Evolutionary conservation across 1,284 basidiomycete genomes (phyloP).

Genomic region (Sporisorium exsertum): DNA sequence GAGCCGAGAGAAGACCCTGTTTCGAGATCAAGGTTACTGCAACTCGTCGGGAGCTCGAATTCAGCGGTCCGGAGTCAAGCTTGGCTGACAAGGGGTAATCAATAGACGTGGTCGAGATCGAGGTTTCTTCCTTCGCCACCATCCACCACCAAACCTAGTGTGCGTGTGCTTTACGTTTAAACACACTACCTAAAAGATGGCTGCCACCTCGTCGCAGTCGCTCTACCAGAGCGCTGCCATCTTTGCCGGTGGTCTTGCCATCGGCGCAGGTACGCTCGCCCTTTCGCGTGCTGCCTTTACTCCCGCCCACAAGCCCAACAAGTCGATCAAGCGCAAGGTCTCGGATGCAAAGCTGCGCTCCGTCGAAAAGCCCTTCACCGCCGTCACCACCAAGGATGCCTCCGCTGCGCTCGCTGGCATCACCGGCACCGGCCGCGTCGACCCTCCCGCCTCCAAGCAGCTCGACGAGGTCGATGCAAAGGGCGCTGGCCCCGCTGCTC

Average conservation of each 20-base stretch:
- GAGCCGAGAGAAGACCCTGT: conserved; percentile 2
- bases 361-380: conserved; percentile 11
- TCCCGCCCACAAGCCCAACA: conserved; percentile 59
- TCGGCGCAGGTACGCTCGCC: conserved; percentile 62
- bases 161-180: conserved; percentile 3
- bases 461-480: conserved; percentile 56
- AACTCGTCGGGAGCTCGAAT: neutral
- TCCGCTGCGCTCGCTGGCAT: conserved; percentile 21
- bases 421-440: conserved; percentile 33
- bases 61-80: neutral
- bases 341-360: conserved; percentile 48
- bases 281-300: conserved; percentile 58
- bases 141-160: conserved; percentile 19
- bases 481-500: conserved; percentile 37
- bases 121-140: neutral
- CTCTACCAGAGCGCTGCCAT: conserved; percentile 60
- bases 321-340: conserved; percentile 57
- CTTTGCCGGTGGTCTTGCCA: conserved; percentile 65
- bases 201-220: conserved; percentile 51
- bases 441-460: conserved; percentile 51
- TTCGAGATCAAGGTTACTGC: too few species aligned
- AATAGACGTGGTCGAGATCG: neutral
- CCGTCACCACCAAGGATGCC: conserved; percentile 38
- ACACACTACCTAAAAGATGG: conserved; percentile 27
- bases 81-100: neutral